These are phyloP conservation scores for Aphanomyces cochlioides DNA, from an alignment of 352 stramenopile genomes.

Conservation along the genomic window DNA sequence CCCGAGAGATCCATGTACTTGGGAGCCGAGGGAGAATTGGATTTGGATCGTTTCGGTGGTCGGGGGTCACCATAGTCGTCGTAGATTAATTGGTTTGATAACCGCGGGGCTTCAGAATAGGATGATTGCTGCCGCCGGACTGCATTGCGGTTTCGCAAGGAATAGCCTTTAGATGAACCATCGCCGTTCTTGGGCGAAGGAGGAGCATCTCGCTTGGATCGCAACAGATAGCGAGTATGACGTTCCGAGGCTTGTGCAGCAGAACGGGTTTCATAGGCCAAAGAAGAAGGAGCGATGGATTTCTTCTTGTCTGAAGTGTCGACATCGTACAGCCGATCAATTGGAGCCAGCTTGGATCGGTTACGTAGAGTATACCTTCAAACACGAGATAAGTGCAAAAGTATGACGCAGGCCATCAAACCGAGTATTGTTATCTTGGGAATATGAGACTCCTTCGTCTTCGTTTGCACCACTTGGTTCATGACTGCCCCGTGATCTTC, in stretches of 20 bases:
- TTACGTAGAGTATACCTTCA: slow-evolving; percentile 6
- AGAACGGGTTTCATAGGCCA: not conserved
- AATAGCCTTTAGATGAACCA: slow-evolving; percentile 16
- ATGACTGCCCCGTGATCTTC: too few relatives aligned
- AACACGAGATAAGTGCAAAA: not conserved
- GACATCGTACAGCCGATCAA: not conserved
- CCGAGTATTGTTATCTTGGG: not conserved
- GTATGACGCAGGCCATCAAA: not conserved
- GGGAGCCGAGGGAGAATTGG: slow-evolving; percentile 35
- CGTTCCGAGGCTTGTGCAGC: slow-evolving; percentile 11
- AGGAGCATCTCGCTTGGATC: not conserved
- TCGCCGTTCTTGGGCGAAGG: slow-evolving; percentile 1
- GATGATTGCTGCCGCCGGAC: slow-evolving; percentile 15
- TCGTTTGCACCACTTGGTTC: not conserved
- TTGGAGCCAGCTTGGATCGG: slow-evolving; percentile 1
- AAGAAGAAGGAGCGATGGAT: not conserved
- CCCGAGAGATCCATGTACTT: not conserved
- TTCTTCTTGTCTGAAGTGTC: slow-evolving; percentile 6
- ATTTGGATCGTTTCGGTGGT: slow-evolving; percentile 41
- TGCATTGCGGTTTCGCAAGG: slow-evolving; percentile 31
- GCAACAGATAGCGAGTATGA: slow-evolving; percentile 15
- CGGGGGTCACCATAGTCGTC: slow-evolving; percentile 33
- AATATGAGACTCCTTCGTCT: not conserved
- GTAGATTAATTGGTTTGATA: slow-evolving; percentile 2
- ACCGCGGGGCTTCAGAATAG: not conserved